Evolutionary conservation across 495 filamentous ascomycete genomes (phyloP), one percentile per base, ranked within the genome.

Genomic region (Eremomyces bilateralis): DNA sequence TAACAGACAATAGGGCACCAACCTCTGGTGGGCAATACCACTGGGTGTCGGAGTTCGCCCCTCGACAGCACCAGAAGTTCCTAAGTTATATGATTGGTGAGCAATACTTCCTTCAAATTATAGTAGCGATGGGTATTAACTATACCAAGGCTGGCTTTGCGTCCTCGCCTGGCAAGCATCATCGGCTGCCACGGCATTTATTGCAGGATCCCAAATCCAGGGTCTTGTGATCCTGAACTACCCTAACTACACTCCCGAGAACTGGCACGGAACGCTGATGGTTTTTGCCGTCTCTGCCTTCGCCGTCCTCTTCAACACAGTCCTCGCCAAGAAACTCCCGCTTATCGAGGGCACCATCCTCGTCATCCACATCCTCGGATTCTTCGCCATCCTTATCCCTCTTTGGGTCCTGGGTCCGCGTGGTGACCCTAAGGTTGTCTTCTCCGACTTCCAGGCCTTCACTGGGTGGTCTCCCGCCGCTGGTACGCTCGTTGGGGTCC

Each of bases 101-200:
- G n/a, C n/a, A n/a, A n/a, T n/a, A n/a, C n/a, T n/a, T n/a, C n/a
- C n/a, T n/a, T n/a, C n/a, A n/a, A n/a, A n/a, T n/a, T n/a, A n/a
- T n/a, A n/a, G n/a, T n/a, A n/a, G n/a, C n/a, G n/a, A n/a, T n/a
- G n/a, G n/a, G n/a, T n/a, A n/a, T n/a, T n/a, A n/a, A n/a, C n/a
- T n/a, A n/a, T n/a, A n/a, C n/a, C n/a, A n/a, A 62, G 64, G 65
- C 11, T 76, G 71, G 71, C 53, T 76, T 16, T 64, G 57, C 20
- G 62, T 63, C 3, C 61, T 63, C 20, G 69, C 65, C 5, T 75
- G 71, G 70, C 64, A 72, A 49, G 62, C 62, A 15, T 54, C 61
- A 2, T 63, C 63, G 12, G 62, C 70, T 1, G 53, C 60, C 1
- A 52, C 59, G 19, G 60, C 60, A 1, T 73, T 67, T 44, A 51